These are phyloP conservation scores for Eutrema japonicum DNA, from an alignment of 345 rosid species.

Conservation along the genomic window DNA sequence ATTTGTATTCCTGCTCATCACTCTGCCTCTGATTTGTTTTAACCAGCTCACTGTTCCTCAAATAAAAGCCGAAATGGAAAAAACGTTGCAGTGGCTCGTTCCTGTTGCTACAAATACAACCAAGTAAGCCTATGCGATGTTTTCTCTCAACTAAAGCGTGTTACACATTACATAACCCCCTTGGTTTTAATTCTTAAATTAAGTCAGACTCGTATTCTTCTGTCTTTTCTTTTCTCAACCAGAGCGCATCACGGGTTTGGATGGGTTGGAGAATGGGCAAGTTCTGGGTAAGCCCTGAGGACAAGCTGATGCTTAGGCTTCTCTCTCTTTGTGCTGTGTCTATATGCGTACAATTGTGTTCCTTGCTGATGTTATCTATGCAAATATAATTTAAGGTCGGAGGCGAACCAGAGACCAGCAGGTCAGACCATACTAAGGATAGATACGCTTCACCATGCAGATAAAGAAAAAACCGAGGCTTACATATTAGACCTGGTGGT, in stretches of 20 bases:
- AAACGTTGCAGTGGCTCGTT: conserved; percentile 94
- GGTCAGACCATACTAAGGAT: conserved; percentile 89
- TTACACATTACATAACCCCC: neutral
- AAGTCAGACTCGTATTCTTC: conserved; percentile 16
- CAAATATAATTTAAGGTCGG: conserved; percentile 57
- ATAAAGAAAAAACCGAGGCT: conserved; percentile 81
- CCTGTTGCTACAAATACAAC: conserved; percentile 93
- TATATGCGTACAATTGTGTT: neutral
- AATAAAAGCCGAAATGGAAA: conserved; percentile 96
- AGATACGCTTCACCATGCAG: conserved; percentile 95
- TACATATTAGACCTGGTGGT: conserved; percentile 83
- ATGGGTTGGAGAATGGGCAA: conserved; percentile 99
- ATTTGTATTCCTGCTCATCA: conserved; percentile 26
- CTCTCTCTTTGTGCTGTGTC: conserved; percentile 17
- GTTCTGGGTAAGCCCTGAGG: conserved; percentile 70
- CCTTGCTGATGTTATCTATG: conserved; percentile 15
- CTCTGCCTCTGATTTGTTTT: conserved; percentile 29
- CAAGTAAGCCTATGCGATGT: conserved; percentile 54
- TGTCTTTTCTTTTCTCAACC: conserved; percentile 35
- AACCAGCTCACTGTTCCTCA: conserved; percentile 70
- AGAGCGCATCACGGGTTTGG: conserved; percentile 99
- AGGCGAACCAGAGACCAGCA: conserved; percentile 65
- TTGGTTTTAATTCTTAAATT: neutral
- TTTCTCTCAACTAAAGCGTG: conserved; percentile 5
- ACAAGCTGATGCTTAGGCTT: conserved; percentile 22